phyloP scores from a whole-genome alignment of 768 basidiomycete species.

The Cystofilobasidium ferigula region DNA sequence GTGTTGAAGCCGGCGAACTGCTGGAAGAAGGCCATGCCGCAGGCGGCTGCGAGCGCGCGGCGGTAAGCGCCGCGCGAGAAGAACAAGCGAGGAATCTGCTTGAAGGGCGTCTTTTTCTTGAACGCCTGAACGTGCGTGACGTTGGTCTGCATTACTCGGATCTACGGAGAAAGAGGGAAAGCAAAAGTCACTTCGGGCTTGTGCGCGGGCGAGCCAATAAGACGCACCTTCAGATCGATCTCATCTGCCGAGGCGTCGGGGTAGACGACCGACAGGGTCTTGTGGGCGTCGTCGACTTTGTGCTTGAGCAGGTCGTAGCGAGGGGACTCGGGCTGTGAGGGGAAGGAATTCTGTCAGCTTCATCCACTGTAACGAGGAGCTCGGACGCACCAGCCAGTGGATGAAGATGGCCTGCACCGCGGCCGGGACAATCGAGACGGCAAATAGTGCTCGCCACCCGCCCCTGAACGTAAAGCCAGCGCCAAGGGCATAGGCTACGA shows the following conservation, averaged over 20 bases:
- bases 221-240: constrained; percentile 30
- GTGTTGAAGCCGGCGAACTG: constrained; percentile 34
- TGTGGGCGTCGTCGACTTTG: constrained; percentile 26
- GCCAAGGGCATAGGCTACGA: not conserved
- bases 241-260: constrained; percentile 21
- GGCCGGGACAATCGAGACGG: constrained; percentile 30
- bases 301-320: constrained; percentile 28
- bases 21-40: constrained; percentile 31
- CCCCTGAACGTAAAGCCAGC: constrained; percentile 24
- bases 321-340: constrained; percentile 31
- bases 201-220: constrained; percentile 19
- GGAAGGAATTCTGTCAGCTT: constrained; percentile 24
- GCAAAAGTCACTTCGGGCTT: too few species aligned
- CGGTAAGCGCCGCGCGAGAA: constrained; percentile 28
- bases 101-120: constrained; percentile 13
- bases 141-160: constrained; percentile 28
- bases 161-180: too few species aligned
- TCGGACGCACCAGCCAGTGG: constrained; percentile 25
- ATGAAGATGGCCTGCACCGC: constrained; percentile 28
- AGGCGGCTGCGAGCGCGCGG: constrained; percentile 28
- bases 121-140: constrained; percentile 26
- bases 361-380: constrained; percentile 21
- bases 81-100: constrained; percentile 22
- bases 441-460: constrained; percentile 33
- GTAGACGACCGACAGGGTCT: constrained; percentile 25